Conservation (phyloP, 2,329 filamentous ascomycete species). For the Trichoderma oligosporum region DNA sequence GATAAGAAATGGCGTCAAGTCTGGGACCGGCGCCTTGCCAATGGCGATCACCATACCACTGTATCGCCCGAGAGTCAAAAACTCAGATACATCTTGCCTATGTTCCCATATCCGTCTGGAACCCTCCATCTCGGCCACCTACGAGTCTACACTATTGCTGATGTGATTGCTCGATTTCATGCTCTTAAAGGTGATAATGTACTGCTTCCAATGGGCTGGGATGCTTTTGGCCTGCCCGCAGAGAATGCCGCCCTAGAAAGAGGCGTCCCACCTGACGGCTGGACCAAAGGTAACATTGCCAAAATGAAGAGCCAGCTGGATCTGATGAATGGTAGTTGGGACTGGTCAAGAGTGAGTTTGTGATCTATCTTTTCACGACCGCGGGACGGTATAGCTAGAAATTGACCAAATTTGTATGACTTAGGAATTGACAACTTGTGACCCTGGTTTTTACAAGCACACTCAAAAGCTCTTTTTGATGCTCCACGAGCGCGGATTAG, state of each 20-base stretch:
- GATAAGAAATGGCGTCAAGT: constrained; percentile 49
- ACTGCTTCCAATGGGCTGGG: constrained; percentile 90
- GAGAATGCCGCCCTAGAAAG: constrained; percentile 88
- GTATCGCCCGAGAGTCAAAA: constrained; percentile 25
- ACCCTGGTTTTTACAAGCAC: constrained; percentile 82
- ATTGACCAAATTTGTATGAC: background rate
- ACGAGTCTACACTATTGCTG: constrained; percentile 85
- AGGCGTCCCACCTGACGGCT: constrained; percentile 70
- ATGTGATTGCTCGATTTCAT: constrained; percentile 74
- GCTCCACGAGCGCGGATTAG: constrained; percentile 68
- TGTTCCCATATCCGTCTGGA: constrained; percentile 92
- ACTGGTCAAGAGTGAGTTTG: constrained; percentile 73
- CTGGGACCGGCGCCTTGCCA: constrained; percentile 36
- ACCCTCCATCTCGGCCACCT: constrained; percentile 82
- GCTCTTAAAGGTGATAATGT: constrained; percentile 71
- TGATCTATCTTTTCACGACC: background rate
- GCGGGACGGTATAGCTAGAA: background rate
- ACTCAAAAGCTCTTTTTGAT: constrained; percentile 82
- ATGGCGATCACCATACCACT: constrained; percentile 19
- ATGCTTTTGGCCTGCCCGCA: constrained; percentile 84
- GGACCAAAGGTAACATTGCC: constrained; percentile 76
- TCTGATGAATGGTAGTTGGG: constrained; percentile 75
- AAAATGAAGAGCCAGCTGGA: constrained; percentile 81
- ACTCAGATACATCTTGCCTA: constrained; percentile 71
- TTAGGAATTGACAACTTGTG: constrained; percentile 79